A percentile compares a stretch with the other conserved stretches of the same genome.
phyloP scores from a whole-genome alignment of 768 basidiomycete species.

The Crucibulum laeve region DNA sequence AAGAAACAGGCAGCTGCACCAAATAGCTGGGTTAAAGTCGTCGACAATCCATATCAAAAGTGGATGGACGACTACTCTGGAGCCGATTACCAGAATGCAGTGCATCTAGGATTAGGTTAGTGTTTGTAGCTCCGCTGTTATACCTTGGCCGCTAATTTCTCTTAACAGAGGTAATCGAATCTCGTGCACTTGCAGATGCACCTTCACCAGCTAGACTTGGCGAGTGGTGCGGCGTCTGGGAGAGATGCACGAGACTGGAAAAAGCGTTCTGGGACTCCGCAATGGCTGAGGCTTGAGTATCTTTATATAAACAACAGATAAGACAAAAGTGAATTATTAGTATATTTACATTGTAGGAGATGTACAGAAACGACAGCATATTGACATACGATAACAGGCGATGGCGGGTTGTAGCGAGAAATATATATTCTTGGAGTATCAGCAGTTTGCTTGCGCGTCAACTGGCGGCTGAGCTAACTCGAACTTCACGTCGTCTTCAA shows the following conservation, averaged over 20 bases:
- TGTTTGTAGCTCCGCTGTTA: slow-evolving; percentile 1
- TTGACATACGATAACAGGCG: too few species aligned
- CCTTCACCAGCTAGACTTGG: slow-evolving; percentile 55
- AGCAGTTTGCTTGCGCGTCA: neutral
- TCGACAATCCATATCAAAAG: slow-evolving; percentile 68
- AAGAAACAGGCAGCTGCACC: slow-evolving; percentile 44
- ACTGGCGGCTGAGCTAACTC: neutral
- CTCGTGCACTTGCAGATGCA: slow-evolving; percentile 51
- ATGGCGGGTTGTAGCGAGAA: too few species aligned
- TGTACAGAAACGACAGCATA: neutral
- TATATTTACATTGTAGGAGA: neutral
- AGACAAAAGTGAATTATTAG: neutral
- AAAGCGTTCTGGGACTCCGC: slow-evolving; percentile 78
- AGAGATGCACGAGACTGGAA: slow-evolving; percentile 72
- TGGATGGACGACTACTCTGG: slow-evolving; percentile 85
- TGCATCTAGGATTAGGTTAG: slow-evolving; percentile 70
- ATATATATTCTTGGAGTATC: neutral
- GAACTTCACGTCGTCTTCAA: slow-evolving; percentile 21
- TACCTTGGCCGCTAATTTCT: neutral
- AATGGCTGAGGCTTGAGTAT: neutral
- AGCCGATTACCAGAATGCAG: slow-evolving; percentile 64
- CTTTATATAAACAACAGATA: neutral
- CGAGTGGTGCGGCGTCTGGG: slow-evolving; percentile 73
- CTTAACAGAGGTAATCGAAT: slow-evolving; percentile 67
- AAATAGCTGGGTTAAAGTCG: slow-evolving; percentile 52